A percentile compares a stretch with the other conserved stretches of the same genome.
Conservation (phyloP, 148 eudicot species). For the Bassia scoparia region DNA sequence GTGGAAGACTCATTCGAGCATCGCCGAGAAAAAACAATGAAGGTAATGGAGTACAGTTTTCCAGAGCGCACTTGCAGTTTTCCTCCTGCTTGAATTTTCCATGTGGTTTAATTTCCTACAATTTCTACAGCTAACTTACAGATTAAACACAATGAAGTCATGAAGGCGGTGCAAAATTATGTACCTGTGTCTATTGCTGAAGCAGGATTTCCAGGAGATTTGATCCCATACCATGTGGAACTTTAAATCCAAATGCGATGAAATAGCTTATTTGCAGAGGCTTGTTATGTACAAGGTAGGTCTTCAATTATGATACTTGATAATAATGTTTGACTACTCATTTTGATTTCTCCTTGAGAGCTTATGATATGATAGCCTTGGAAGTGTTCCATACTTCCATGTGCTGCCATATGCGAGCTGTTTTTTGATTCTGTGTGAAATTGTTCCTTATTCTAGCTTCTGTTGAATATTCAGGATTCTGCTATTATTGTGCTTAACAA, state of each 20-base stretch:
- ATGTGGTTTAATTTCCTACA: constrained; percentile 41
- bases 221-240: constrained; percentile 84
- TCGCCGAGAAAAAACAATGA: constrained; percentile 31
- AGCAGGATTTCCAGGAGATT: constrained; percentile 75
- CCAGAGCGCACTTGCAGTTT: background rate
- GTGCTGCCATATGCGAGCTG: background rate
- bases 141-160: constrained; percentile 76
- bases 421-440: background rate
- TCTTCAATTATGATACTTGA: background rate
- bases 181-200: constrained; percentile 83
- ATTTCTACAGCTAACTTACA: constrained; percentile 52
- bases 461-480: constrained; percentile 55
- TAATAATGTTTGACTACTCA: no score
- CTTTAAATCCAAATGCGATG: constrained; percentile 93
- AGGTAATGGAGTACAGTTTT: constrained; percentile 46
- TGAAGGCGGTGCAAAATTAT: constrained; percentile 69
- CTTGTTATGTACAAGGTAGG: constrained; percentile 87
- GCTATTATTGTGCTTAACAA: constrained; percentile 80
- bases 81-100: constrained; percentile 13
- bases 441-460: background rate
- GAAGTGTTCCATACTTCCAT: background rate
- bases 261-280: constrained; percentile 79
- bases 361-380: background rate
- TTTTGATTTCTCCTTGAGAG: no score
- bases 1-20: constrained; percentile 17